These are phyloP conservation scores for Iberis pinnata DNA, from an alignment of 345 rosid genomes.

Conservation along the genomic window DNA sequence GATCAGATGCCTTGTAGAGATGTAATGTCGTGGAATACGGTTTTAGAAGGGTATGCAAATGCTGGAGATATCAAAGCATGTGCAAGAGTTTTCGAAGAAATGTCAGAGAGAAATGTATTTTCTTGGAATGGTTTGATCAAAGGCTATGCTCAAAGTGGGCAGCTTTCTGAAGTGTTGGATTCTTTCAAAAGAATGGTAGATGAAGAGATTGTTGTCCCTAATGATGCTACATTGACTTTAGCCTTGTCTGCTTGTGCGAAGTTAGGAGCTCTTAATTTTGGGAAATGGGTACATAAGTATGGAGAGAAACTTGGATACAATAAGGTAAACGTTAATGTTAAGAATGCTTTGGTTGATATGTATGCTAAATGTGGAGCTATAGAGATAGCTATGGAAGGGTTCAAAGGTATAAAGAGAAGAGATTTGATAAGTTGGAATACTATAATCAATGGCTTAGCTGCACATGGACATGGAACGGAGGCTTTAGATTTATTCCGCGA, in stretches of 20 bases:
- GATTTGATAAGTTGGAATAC: conserved; percentile 87
- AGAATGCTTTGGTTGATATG: conserved; percentile 76
- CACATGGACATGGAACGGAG: conserved; percentile 57
- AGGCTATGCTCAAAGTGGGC: conserved; percentile 46
- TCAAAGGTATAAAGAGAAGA: conserved; percentile 42
- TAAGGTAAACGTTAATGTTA: conserved; percentile 47
- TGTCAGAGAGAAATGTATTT: conserved; percentile 60
- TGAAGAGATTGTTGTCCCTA: conserved; percentile 46
- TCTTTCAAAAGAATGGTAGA: conserved; percentile 54
- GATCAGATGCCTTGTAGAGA: conserved; percentile 57
- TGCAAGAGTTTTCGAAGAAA: conserved; percentile 54
- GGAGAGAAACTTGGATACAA: conserved; percentile 45
- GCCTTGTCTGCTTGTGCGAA: conserved; percentile 72
- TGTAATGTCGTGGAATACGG: conserved; percentile 83
- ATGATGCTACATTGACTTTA: conserved; percentile 63
- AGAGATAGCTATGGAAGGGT: conserved; percentile 50
- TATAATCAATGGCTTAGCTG: conserved; percentile 57
- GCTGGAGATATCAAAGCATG: conserved; percentile 46
- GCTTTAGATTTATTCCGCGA: conserved; percentile 54
- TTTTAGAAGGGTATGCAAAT: conserved; percentile 56
- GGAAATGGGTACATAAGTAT: conserved; percentile 59
- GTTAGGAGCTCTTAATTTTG: conserved; percentile 72
- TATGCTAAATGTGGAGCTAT: conserved; percentile 73
- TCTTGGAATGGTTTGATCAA: conserved; percentile 77
- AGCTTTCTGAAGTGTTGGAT: conserved; percentile 40